Evolutionary conservation across 441 rosid genomes (phyloP).

Genomic region (Pelargonium fulgidum): DNA sequence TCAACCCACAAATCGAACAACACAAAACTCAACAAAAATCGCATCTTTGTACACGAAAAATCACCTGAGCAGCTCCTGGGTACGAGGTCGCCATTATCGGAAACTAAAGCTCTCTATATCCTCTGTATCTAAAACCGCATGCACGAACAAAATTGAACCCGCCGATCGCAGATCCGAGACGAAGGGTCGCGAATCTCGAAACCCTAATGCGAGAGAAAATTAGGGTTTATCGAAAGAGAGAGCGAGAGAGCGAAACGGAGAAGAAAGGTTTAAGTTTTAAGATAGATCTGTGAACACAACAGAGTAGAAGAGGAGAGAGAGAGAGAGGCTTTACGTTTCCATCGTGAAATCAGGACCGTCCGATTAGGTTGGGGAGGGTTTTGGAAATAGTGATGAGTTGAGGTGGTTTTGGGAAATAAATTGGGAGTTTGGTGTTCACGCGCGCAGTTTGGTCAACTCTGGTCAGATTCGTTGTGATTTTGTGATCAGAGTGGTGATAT

Average conservation of each 20-base stretch:
- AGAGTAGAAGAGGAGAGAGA: neutral
- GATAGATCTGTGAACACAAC: conserved; percentile 6
- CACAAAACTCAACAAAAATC: neutral
- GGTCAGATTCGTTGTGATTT: too few species aligned
- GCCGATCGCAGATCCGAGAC: neutral
- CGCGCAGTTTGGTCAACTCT: too few species aligned
- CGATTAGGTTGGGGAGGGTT: neutral
- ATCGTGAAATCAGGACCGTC: conserved; percentile 1
- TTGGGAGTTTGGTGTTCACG: too few species aligned
- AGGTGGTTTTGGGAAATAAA: neutral
- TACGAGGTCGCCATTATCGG: conserved; percentile 45
- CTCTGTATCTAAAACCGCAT: conserved; percentile 28
- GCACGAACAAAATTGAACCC: neutral
- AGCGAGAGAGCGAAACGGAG: neutral
- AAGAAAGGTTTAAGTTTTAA: conserved; percentile 4
- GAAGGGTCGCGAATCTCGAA: neutral
- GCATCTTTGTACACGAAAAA: neutral
- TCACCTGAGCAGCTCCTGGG: conserved; percentile 47
- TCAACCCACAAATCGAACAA: conserved; percentile 4
- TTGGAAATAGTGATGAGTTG: neutral
- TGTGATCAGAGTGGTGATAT: neutral
- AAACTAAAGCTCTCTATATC: neutral
- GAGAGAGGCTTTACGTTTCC: neutral
- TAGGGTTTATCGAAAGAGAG: neutral
- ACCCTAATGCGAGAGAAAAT: neutral